Conservation (phyloP, 306 rosid genomes). For the Prunus fruticosa region DNA sequence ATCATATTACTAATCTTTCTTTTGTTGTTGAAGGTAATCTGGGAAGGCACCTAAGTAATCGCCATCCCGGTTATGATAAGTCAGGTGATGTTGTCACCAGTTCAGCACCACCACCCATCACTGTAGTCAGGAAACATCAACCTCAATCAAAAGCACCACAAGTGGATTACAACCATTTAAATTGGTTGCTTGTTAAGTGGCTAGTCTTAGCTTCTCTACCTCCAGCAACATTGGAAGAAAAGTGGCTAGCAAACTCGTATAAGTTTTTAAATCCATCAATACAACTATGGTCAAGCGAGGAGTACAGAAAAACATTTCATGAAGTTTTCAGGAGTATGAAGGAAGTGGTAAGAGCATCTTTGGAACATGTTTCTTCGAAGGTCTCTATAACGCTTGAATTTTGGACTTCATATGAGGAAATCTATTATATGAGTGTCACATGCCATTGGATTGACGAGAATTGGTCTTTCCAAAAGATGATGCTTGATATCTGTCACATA, state of each 20-base stretch:
- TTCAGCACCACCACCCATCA: constrained; percentile 42
- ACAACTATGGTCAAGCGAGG: constrained; percentile 82
- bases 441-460: constrained; percentile 91
- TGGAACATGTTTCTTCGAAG: constrained; percentile 75
- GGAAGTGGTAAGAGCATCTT: constrained; percentile 68
- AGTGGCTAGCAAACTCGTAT: constrained; percentile 78
- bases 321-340: constrained; percentile 85
- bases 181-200: constrained; percentile 93
- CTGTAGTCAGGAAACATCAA: constrained; percentile 60
- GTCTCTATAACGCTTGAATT: constrained; percentile 82
- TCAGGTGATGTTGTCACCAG: constrained; percentile 54
- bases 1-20: constrained; percentile 16
- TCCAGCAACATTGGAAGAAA: constrained; percentile 82
- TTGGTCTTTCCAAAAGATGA: constrained; percentile 84
- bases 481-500: constrained; percentile 81
- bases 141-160: constrained; percentile 60
- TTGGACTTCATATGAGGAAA: constrained; percentile 88
- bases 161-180: constrained; percentile 83
- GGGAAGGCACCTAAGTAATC: constrained; percentile 90
- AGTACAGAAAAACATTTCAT: constrained; percentile 56
- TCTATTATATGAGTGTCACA: constrained; percentile 77
- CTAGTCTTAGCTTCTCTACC: constrained; percentile 80
- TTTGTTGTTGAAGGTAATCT: constrained; percentile 65
- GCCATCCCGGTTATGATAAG: constrained; percentile 93
- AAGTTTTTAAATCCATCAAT: constrained; percentile 81